Conservation (phyloP, 2,329 filamentous ascomycete genomes). For the Ramularia endophylla region DNA sequence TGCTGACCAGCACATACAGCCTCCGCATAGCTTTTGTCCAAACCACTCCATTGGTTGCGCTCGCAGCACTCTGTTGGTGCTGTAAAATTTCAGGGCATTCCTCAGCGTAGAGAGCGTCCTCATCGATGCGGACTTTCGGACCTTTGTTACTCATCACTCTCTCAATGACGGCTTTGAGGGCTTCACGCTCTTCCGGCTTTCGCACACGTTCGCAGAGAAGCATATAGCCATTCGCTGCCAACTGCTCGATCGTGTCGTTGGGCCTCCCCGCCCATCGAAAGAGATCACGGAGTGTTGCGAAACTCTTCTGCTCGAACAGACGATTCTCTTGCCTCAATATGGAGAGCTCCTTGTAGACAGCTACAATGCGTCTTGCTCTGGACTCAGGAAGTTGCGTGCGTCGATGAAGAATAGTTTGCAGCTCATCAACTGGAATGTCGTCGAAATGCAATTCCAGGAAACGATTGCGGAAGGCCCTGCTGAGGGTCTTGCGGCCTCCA, state of each 20-base stretch:
- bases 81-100: conserved; percentile 32
- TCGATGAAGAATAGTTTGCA: conserved; percentile 85
- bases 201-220: conserved; percentile 89
- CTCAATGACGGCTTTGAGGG: conserved; percentile 84
- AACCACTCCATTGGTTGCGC: conserved; percentile 59
- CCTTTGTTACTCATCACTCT: conserved; percentile 64
- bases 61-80: conserved; percentile 15
- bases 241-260: conserved; percentile 78
- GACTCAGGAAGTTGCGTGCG: conserved; percentile 85
- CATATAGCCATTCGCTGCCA: conserved; percentile 94
- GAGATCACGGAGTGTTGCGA: conserved; percentile 90
- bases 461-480: conserved; percentile 89
- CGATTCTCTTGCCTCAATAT: conserved; percentile 82
- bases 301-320: conserved; percentile 95
- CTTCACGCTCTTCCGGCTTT: conserved; percentile 77
- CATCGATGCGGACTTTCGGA: conserved; percentile 65
- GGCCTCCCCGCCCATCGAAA: conserved; percentile 90
- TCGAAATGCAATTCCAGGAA: conserved; percentile 98
- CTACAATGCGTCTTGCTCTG: conserved; percentile 84
- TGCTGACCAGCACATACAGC: conserved; percentile 80
- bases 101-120: conserved; percentile 62
- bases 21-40: conserved; percentile 96
- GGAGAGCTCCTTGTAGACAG: conserved; percentile 89
- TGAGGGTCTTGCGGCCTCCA: conserved; percentile 87
- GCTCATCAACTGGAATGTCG: conserved; percentile 91